Conservation (phyloP, 768 basidiomycete species). For the Collybiopsis luxurians region DNA sequence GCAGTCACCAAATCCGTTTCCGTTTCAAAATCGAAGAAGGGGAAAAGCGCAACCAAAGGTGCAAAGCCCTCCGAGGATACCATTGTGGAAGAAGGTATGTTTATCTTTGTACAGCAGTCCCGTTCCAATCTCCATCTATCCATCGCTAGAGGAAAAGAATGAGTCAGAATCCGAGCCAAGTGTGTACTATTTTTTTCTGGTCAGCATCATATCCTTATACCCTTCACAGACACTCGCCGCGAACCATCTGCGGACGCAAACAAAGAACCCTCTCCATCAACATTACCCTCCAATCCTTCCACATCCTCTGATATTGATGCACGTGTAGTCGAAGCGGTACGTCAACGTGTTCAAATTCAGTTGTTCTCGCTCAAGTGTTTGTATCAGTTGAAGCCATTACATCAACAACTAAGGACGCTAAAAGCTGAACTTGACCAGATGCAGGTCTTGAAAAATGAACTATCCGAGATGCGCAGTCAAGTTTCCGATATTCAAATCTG, state of each 20-base stretch:
- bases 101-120: constrained; percentile 1
- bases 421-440: constrained; percentile 42
- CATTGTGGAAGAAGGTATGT: constrained; percentile 60
- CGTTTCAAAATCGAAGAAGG: constrained; percentile 45
- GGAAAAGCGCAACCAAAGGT: constrained; percentile 44
- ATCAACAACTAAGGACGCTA: constrained; percentile 46
- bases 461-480: constrained; percentile 30
- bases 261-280: background rate
- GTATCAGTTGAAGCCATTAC: constrained; percentile 55
- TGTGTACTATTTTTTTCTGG: background rate
- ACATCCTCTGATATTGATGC: constrained; percentile 6
- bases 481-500: constrained; percentile 29
- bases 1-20: constrained; percentile 58
- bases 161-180: constrained; percentile 3
- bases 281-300: background rate
- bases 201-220: background rate
- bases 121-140: background rate
- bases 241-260: too few relatives aligned
- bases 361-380: too few relatives aligned
- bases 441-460: constrained; percentile 30
- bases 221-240: background rate
- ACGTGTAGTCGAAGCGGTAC: constrained; percentile 32
- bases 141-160: constrained; percentile 21
- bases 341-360: too few relatives aligned
- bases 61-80: constrained; percentile 51